phyloP scores from a whole-genome alignment of 1,284 basidiomycete genomes.

The Ustilago crameri region DNA sequence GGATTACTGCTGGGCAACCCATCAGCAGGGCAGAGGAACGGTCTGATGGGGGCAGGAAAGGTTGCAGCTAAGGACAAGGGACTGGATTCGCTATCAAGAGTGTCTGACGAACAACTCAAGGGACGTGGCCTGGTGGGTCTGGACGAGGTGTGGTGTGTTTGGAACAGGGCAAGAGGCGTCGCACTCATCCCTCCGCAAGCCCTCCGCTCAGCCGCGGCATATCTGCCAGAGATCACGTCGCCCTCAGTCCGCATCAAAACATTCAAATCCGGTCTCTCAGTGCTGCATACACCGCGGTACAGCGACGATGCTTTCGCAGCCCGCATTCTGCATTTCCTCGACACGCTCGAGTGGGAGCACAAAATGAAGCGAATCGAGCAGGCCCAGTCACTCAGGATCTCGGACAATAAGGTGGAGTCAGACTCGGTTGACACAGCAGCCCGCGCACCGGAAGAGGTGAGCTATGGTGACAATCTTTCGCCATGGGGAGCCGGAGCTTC shows the following conservation, averaged over 20 bases:
- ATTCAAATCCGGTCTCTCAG: slow-evolving; percentile 79
- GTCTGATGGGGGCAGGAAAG: slow-evolving; percentile 59
- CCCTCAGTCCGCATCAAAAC: slow-evolving; percentile 78
- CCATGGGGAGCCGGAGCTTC: slow-evolving; percentile 47
- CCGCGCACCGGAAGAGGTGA: slow-evolving; percentile 18
- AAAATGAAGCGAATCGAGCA: slow-evolving; percentile 42
- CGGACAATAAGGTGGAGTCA: slow-evolving; percentile 4
- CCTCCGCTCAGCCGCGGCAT: slow-evolving; percentile 78
- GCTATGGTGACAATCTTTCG: slow-evolving; percentile 37
- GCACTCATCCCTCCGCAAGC: slow-evolving; percentile 89
- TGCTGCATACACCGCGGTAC: slow-evolving; percentile 81
- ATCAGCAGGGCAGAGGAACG: slow-evolving; percentile 62
- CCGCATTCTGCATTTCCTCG: slow-evolving; percentile 48
- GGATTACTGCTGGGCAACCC: slow-evolving; percentile 75
- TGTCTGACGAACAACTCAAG: slow-evolving; percentile 23
- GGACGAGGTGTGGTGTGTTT: slow-evolving; percentile 95
- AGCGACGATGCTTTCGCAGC: slow-evolving; percentile 50
- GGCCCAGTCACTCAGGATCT: slow-evolving; percentile 33
- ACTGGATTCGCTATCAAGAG: slow-evolving; percentile 15
- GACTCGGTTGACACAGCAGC: not conserved
- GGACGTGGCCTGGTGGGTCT: slow-evolving; percentile 76
- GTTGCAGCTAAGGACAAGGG: slow-evolving; percentile 65
- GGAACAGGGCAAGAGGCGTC: slow-evolving; percentile 91
- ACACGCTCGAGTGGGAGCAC: slow-evolving; percentile 45
- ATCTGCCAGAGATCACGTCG: slow-evolving; percentile 76